Evolutionary conservation across 2,329 filamentous ascomycete species (phyloP).

Genomic region (Myriosclerotinia duriaeana): DNA sequence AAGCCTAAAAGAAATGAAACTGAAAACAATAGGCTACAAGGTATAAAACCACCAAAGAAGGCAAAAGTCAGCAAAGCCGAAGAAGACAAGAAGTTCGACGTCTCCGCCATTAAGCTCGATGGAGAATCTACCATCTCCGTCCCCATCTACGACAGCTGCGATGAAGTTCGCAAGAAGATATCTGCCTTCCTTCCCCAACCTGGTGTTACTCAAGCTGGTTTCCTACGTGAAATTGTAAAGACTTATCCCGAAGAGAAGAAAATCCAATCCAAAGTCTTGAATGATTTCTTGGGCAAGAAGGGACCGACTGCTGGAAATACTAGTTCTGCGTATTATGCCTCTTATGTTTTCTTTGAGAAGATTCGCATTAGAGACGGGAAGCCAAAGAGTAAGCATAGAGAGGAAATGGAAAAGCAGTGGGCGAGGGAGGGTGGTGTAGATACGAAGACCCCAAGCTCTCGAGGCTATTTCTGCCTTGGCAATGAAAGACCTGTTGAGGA

Average conservation of each 20-base stretch:
- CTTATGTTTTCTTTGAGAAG: constrained; percentile 62
- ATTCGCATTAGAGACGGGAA: constrained; percentile 51
- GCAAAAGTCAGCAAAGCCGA: constrained; percentile 42
- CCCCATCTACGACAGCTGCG: constrained; percentile 56
- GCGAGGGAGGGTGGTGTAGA: constrained; percentile 9
- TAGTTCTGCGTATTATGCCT: constrained; percentile 52
- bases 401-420: constrained; percentile 50
- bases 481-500: constrained; percentile 22
- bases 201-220: constrained; percentile 51
- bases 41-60: constrained; percentile 42
- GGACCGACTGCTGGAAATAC: constrained; percentile 51
- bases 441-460: neutral
- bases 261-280: constrained; percentile 48
- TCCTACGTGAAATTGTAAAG: constrained; percentile 51
- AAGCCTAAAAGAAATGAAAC: neutral
- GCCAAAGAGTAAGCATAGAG: constrained; percentile 51
- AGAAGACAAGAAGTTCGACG: constrained; percentile 41
- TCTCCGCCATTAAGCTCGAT: constrained; percentile 46
- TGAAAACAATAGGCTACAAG: constrained; percentile 41
- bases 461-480: neutral
- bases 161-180: constrained; percentile 59
- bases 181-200: constrained; percentile 49
- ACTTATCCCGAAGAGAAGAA: constrained; percentile 43
- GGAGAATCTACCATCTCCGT: constrained; percentile 51
- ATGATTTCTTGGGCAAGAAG: constrained; percentile 51